These are phyloP conservation scores for Cynara cardunculus DNA, from an alignment of 129 eudicot species.

Conservation along the genomic window DNA sequence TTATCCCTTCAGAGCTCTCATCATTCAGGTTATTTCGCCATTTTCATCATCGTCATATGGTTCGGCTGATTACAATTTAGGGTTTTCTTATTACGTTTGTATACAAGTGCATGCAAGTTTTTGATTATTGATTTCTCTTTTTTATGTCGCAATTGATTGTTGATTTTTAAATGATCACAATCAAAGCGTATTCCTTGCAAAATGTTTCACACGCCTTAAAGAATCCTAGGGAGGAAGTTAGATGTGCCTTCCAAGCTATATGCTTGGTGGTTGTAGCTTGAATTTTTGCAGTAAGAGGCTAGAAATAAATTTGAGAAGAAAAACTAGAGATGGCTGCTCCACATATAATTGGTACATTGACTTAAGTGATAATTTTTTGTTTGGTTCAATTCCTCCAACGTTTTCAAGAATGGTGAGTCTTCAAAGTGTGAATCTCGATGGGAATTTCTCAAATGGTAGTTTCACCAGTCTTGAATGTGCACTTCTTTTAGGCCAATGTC, in stretches of 20 bases:
- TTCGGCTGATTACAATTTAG: neutral
- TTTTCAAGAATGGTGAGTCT: constrained; percentile 43
- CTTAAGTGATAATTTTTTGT: constrained; percentile 53
- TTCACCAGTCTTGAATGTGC: constrained; percentile 44
- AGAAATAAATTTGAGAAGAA: neutral
- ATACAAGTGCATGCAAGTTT: neutral
- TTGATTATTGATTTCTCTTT: neutral
- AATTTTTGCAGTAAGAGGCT: neutral
- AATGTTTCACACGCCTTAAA: neutral
- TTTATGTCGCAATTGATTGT: neutral
- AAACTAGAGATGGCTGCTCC: neutral
- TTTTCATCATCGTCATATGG: constrained; percentile 1
- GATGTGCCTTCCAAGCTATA: neutral
- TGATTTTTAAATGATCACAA: neutral
- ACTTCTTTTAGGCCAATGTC: no score
- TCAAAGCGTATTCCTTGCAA: no score
- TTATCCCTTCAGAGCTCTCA: neutral
- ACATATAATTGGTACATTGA: no score
- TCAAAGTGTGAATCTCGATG: constrained; percentile 48
- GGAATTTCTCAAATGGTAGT: constrained; percentile 50
- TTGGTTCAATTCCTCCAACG: constrained; percentile 54
- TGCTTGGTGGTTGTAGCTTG: neutral
- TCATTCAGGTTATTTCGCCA: neutral
- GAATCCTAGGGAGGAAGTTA: neutral
- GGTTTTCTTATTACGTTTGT: neutral